Conservation (phyloP, 2,329 filamentous ascomycete species). For the Sporothrix dimorphospora region DNA sequence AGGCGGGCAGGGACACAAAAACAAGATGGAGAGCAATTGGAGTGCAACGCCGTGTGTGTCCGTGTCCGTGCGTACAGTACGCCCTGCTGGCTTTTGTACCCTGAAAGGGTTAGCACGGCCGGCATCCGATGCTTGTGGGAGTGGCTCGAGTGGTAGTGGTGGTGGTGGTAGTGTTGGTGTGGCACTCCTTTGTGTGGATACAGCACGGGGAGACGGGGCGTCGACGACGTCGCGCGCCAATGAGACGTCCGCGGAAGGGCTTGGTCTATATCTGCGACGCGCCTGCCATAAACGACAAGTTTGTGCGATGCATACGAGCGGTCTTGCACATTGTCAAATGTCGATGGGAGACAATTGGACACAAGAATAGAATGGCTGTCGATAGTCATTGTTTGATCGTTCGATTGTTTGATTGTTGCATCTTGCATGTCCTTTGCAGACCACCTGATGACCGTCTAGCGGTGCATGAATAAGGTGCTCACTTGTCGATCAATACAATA, state of each 20-base stretch:
- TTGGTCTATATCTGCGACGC: background rate
- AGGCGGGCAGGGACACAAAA: too few relatives aligned
- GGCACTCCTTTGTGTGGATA: background rate
- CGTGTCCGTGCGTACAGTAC: background rate
- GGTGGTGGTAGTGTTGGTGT: constrained; percentile 8
- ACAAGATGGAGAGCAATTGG: background rate
- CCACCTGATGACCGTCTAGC: background rate
- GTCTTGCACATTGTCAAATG: too few relatives aligned
- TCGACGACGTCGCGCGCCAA: constrained; percentile 1
- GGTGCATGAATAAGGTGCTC: constrained; percentile 5
- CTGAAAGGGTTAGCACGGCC: background rate
- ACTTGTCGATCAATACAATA: background rate
- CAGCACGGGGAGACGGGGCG: background rate
- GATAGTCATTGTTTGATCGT: background rate
- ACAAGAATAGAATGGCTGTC: background rate
- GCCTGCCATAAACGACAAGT: background rate
- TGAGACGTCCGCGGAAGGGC: background rate
- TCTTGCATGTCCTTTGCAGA: background rate
- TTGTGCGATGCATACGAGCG: background rate
- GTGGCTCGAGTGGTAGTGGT: background rate
- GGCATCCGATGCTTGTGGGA: background rate
- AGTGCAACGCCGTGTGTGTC: background rate
- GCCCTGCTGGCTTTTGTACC: background rate
- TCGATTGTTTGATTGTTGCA: background rate
- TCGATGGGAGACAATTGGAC: background rate